Base-by-base conservation (phyloP, 768 basidiomycete species). In the Amylocystis lapponica region DNA sequence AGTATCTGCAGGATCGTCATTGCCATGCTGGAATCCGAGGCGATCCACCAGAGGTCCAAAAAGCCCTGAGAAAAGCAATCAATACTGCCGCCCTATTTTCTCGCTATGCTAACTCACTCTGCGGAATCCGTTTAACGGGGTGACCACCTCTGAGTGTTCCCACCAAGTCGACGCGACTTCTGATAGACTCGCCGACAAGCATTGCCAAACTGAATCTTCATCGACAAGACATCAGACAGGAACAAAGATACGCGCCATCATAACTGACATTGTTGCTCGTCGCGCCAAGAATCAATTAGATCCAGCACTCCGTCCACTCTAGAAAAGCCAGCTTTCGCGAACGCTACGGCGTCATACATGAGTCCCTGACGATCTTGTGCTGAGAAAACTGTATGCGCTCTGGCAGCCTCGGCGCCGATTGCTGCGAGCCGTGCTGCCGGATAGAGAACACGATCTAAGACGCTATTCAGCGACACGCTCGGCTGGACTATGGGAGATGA, bases 361-460 rank as follows among this genome's bases (percentile, higher is more conserved):
- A 99, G 70, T n/a, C 94, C 94, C 53, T 97, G 83, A 17, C 89
- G 78, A 59, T 98, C 95, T 44, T 88, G 81, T 47, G 91, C 66
- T 1, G 83, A 74, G 66, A 95, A 91, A 6, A 75, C 62, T 3
- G 78, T 75, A 43, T 78, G 65, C 13, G 66, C 55, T 54, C 77
- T 79, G 16, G 81, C 75, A 2, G 89, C 91, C 57, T 93, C 88
- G 16, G 70, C 63, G 5, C 87, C 91, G 47, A 97, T 86, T 57
- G 78, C 80, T 19, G 70, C 70, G 13, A 96, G 72, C 36, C 88
- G 76, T 50, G 87, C 84, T 22, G 86, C 77, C 11, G 83, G 74
- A 67, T 99, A 99, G 26, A 85, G 65, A 16, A 94, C 91, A 25
- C 93, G 87, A 64, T 85, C 89, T 90, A 25, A 20, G 51, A 49